phyloP scores from a whole-genome alignment of 306 rosid species.

The Senna tora region DNA sequence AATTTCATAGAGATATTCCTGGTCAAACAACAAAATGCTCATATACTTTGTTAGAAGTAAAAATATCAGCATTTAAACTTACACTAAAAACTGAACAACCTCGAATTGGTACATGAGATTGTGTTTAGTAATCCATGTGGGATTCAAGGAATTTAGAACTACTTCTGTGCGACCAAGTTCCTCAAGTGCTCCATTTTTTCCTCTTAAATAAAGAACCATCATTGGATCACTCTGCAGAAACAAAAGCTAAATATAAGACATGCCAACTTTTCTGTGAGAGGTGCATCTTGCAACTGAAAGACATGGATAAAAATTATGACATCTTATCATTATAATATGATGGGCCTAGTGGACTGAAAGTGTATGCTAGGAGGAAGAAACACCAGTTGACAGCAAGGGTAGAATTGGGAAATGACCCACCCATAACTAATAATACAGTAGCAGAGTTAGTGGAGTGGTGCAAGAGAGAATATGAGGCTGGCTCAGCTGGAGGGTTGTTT shows the following conservation, averaged over 20 bases:
- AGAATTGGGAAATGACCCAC: too few relatives aligned
- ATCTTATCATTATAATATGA: background rate
- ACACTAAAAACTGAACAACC: constrained; percentile 91
- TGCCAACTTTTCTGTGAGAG: constrained; percentile 17
- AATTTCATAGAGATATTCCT: constrained; percentile 38
- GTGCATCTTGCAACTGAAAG: constrained; percentile 31
- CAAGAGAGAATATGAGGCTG: too few relatives aligned
- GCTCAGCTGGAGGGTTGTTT: too few relatives aligned
- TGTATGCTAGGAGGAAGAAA: too few relatives aligned
- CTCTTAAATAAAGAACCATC: constrained; percentile 73
- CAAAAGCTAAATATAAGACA: constrained; percentile 26
- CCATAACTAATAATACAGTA: too few relatives aligned
- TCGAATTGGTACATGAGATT: constrained; percentile 77
- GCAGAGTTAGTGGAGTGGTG: too few relatives aligned
- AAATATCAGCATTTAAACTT: constrained; percentile 59
- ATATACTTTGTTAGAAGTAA: constrained; percentile 34
- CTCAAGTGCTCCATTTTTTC: constrained; percentile 77
- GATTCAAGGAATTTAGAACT: constrained; percentile 77
- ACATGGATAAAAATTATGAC: constrained; percentile 22
- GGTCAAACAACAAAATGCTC: constrained; percentile 43
- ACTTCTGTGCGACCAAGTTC: constrained; percentile 97
- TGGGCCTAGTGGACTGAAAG: too few relatives aligned
- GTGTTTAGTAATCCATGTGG: constrained; percentile 82
- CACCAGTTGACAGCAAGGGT: too few relatives aligned
- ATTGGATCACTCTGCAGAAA: constrained; percentile 89